Conservation (phyloP, 768 basidiomycete species). For the Leccinum subtestaceum region DNA sequence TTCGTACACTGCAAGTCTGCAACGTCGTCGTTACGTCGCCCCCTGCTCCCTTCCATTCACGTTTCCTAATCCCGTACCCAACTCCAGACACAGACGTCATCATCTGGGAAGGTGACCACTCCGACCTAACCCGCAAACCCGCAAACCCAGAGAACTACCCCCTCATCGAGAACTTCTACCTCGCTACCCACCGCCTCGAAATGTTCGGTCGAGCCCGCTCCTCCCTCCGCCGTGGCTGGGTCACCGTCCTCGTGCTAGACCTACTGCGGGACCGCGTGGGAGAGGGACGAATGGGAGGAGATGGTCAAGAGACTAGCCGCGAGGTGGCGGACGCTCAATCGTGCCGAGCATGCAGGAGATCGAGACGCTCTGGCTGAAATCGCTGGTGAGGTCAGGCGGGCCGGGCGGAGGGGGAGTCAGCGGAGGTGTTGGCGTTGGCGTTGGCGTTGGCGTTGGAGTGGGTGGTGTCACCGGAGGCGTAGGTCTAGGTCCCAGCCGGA, state of each 20-base stretch:
- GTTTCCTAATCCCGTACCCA: not conserved
- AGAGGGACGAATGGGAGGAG: conserved; percentile 63
- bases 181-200: conserved; percentile 88
- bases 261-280: conserved; percentile 45
- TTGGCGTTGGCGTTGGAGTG: conserved; percentile 3
- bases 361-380: conserved; percentile 81
- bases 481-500: not conserved
- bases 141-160: conserved; percentile 96
- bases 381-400: conserved; percentile 52
- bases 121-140: conserved; percentile 59
- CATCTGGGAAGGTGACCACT: conserved; percentile 88
- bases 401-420: conserved; percentile 21
- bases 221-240: conserved; percentile 85
- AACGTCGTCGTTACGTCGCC: conserved; percentile 58
- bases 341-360: conserved; percentile 79
- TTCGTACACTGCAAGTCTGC: conserved; percentile 88
- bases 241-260: conserved; percentile 61
- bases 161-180: conserved; percentile 96
- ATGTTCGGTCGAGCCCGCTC: conserved; percentile 73
- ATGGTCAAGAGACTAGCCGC: conserved; percentile 50
- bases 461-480: conserved; percentile 24
- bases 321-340: conserved; percentile 51
- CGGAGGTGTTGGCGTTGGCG: conserved; percentile 18
- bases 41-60: not conserved
- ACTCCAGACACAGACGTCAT: conserved; percentile 79